These are phyloP conservation scores for Rhodotorula kratochvilovae DNA, from an alignment of 768 basidiomycete species.

Conservation along the genomic window DNA sequence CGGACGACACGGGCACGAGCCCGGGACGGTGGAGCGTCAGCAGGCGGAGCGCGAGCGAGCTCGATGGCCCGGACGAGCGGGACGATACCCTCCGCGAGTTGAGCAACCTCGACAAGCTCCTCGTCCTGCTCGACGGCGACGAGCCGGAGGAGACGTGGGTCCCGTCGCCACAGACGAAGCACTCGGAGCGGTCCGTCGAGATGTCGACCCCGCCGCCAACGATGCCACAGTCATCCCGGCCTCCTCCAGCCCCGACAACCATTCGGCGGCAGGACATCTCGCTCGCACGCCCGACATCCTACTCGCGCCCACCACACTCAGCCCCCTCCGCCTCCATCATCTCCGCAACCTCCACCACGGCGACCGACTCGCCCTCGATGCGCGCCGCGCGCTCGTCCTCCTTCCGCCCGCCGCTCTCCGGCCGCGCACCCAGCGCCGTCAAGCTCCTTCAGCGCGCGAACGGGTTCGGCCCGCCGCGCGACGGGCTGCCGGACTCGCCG, in stretches of 20 bases:
- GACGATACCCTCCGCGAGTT: background rate
- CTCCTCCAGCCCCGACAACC: background rate
- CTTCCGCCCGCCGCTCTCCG: background rate
- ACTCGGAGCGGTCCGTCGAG: background rate
- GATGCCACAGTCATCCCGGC: background rate
- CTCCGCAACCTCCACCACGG: background rate
- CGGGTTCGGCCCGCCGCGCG: background rate
- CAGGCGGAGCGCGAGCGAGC: background rate
- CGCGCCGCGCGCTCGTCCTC: background rate
- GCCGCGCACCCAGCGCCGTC: background rate
- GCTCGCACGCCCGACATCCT: background rate
- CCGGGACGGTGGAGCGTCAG: background rate
- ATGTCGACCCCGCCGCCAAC: constrained; percentile 15
- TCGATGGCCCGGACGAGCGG: background rate
- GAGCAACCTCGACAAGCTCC: constrained; percentile 25
- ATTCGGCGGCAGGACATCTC: background rate
- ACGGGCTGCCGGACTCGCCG: constrained; percentile 10
- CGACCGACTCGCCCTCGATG: background rate
- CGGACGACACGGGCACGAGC: background rate
- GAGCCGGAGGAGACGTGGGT: background rate
- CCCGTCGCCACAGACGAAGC: accelerated
- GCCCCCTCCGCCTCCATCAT: no score
- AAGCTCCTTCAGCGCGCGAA: background rate
- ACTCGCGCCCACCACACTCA: background rate
- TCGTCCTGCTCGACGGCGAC: constrained; percentile 23